Evolutionary conservation across 2,329 filamentous ascomycete species (phyloP).

Genomic region (Verticillium isaacii): DNA sequence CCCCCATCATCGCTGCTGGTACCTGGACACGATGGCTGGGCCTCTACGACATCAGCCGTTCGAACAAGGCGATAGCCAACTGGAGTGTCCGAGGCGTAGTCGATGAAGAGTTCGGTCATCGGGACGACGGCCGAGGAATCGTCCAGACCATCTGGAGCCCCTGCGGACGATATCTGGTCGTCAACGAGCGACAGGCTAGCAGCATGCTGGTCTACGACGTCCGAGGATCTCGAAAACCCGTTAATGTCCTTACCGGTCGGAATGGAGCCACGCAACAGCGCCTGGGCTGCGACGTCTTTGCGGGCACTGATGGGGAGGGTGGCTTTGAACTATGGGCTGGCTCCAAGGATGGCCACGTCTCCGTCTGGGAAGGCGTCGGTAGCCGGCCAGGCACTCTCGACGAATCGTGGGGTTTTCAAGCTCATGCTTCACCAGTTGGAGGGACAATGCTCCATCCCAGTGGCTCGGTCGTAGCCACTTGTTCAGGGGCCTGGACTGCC

Average conservation of each 20-base stretch:
- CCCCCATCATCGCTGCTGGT: constrained; percentile 51
- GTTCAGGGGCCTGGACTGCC: constrained; percentile 48
- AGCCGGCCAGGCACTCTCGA: constrained; percentile 34
- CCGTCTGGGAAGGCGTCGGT: constrained; percentile 55
- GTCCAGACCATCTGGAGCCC: constrained; percentile 57
- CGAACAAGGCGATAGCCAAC: constrained; percentile 49
- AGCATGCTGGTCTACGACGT: constrained; percentile 60
- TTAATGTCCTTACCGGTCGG: constrained; percentile 49
- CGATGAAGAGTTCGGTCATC: constrained; percentile 25
- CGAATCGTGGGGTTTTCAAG: constrained; percentile 45
- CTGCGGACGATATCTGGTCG: constrained; percentile 58
- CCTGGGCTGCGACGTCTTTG: constrained; percentile 50
- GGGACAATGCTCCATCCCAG: constrained; percentile 46
- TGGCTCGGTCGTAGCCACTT: constrained; percentile 52
- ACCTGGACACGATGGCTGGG: constrained; percentile 61
- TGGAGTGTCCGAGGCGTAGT: constrained; percentile 57
- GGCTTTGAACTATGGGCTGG: constrained; percentile 62
- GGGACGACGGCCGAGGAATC: constrained; percentile 58
- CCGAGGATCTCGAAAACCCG: constrained; percentile 51
- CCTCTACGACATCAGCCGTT: constrained; percentile 55
- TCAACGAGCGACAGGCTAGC: constrained; percentile 53
- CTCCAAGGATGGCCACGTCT: constrained; percentile 46
- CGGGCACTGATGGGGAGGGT: constrained; percentile 25
- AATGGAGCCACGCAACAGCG: constrained; percentile 49
- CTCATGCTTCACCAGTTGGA: constrained; percentile 42